phyloP scores from a whole-genome alignment of 2,329 filamentous ascomycete genomes.

The Diaporthe citrichinensis region DNA sequence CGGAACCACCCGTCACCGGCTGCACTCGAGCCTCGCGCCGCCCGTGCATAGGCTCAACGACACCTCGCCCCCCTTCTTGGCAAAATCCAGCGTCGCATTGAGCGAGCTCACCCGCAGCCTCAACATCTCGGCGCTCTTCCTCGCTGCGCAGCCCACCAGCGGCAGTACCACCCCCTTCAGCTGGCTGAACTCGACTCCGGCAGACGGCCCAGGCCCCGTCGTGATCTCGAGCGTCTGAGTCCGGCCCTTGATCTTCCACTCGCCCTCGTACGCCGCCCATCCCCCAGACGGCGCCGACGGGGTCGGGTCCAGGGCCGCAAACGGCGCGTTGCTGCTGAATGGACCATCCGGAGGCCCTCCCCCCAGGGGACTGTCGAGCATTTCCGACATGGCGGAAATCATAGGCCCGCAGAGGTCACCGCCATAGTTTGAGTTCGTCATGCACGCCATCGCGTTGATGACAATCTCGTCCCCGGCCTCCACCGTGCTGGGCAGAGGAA shows the following conservation, averaged over 20 bases:
- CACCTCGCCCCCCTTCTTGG: not conserved
- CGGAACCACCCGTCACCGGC: slow-evolving; percentile 26
- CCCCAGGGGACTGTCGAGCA: slow-evolving; percentile 30
- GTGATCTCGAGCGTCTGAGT: slow-evolving; percentile 32
- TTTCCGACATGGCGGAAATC: slow-evolving; percentile 26
- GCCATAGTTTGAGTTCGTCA: slow-evolving; percentile 38
- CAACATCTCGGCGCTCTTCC: slow-evolving; percentile 9
- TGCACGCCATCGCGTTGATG: slow-evolving; percentile 31
- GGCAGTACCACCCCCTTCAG: slow-evolving; percentile 26
- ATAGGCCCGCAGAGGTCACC: slow-evolving; percentile 26
- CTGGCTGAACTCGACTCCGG: slow-evolving; percentile 24
- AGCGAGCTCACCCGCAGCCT: slow-evolving; percentile 31
- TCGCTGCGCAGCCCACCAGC: slow-evolving; percentile 32
- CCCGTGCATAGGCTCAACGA: slow-evolving; percentile 33
- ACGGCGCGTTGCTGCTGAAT: not conserved
- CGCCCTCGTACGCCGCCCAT: slow-evolving; percentile 34
- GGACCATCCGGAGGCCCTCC: not conserved
- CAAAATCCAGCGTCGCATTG: slow-evolving; percentile 31
- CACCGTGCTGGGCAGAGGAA: slow-evolving; percentile 16
- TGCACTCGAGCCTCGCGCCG: slow-evolving; percentile 34
- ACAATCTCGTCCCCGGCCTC: not conserved
- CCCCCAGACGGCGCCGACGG: slow-evolving; percentile 1
- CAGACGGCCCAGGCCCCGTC: not conserved
- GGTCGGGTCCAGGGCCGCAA: slow-evolving; percentile 11
- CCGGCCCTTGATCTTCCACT: slow-evolving; percentile 33